Percentiles rank a stretch among this genome's conserved stretches.
These are phyloP conservation scores for Aspergillus egyptiacus DNA, from an alignment of 495 filamentous ascomycete genomes.

Conservation along the genomic window DNA sequence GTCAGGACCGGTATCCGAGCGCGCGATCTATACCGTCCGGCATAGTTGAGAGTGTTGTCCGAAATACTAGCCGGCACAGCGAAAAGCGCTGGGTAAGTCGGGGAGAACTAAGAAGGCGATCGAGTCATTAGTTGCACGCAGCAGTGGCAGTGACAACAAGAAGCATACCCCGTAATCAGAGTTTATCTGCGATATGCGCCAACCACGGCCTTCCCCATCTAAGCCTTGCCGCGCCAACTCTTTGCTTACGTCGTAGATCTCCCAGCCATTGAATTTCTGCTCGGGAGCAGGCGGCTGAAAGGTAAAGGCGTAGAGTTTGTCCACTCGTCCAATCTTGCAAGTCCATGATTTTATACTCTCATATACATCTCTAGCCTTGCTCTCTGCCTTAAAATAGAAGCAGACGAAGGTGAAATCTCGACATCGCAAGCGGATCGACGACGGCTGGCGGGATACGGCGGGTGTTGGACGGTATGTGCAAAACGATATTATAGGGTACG, in stretches of 20 bases:
- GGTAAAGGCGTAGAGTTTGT: conserved; percentile 87
- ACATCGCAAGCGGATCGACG: conserved; percentile 81
- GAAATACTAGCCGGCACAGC: conserved; percentile 83
- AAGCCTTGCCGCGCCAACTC: conserved; percentile 81
- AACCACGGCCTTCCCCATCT: conserved; percentile 69
- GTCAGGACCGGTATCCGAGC: conserved; percentile 81
- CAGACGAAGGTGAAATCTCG: conserved; percentile 90
- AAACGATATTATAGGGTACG: conserved; percentile 81
- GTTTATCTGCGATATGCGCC: conserved; percentile 91
- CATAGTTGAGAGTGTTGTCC: conserved; percentile 94
- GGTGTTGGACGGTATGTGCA: conserved; percentile 68
- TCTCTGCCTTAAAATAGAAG: conserved; percentile 76
- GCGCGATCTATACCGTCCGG: conserved; percentile 79
- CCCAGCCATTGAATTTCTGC: conserved; percentile 73
- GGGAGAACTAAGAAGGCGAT: conserved; percentile 64
- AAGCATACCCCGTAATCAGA: conserved; percentile 60
- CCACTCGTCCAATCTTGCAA: conserved; percentile 74
- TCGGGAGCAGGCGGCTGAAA: conserved; percentile 72
- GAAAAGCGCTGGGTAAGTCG: conserved; percentile 87
- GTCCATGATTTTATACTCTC: conserved; percentile 80
- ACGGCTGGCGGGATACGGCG: conserved; percentile 61
- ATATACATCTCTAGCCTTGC: conserved; percentile 75
- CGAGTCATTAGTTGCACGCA: conserved; percentile 21
- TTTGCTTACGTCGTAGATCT: conserved; percentile 74
- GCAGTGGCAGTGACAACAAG: background rate